Evolutionary conservation across 2,329 filamentous ascomycete genomes (phyloP).

Genomic region (Blastomyces gilchristii): DNA sequence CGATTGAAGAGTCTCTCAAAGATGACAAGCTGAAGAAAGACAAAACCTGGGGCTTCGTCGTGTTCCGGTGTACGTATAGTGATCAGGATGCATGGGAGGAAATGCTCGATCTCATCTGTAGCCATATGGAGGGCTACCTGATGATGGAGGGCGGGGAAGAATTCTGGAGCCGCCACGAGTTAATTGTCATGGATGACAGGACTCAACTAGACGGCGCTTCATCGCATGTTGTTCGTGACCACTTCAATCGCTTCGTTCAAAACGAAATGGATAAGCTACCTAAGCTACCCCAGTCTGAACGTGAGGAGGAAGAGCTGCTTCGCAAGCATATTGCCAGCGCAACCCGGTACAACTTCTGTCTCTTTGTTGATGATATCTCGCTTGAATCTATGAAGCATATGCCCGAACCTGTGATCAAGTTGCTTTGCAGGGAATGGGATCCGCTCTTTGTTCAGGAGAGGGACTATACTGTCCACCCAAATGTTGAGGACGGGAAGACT

Average conservation of each 20-base stretch:
- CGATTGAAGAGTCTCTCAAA: background rate
- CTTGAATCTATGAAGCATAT: constrained; percentile 16
- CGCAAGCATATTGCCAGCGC: constrained; percentile 4
- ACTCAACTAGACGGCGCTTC: constrained; percentile 11
- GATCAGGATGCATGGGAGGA: constrained; percentile 14
- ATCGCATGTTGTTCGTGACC: constrained; percentile 13
- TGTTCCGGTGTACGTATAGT: constrained; percentile 15
- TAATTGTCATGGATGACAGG: constrained; percentile 12
- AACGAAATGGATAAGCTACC: constrained; percentile 4
- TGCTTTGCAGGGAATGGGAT: constrained; percentile 13
- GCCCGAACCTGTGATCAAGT: constrained; percentile 12
- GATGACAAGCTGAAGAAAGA: background rate
- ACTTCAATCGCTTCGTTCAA: constrained; percentile 12
- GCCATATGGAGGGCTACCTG: constrained; percentile 1
- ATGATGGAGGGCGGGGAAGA: constrained; percentile 4
- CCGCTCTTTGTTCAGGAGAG: constrained; percentile 9
- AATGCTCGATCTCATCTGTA: constrained; percentile 12
- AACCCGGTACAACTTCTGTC: constrained; percentile 14
- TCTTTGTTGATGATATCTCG: constrained; percentile 17
- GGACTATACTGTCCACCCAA: constrained; percentile 14
- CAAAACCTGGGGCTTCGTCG: constrained; percentile 14
- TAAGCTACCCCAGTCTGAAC: background rate
- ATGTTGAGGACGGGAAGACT: constrained; percentile 16
- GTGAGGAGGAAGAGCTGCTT: background rate
- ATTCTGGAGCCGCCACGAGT: constrained; percentile 11